Conservation (phyloP, 768 basidiomycete genomes). For the Pholiota molesta region DNA sequence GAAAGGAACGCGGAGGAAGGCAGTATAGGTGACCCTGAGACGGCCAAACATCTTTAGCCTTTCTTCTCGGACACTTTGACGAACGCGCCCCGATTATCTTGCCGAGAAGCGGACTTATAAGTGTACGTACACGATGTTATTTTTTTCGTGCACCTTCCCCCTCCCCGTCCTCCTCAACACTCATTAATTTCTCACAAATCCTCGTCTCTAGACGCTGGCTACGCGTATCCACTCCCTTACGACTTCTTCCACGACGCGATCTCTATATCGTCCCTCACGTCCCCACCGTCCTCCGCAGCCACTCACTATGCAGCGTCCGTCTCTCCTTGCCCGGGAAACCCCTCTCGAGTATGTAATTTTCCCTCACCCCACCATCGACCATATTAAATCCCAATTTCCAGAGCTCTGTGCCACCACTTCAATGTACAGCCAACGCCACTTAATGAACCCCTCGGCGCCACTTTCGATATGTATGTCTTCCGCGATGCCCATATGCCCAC, state of each 20-base stretch:
- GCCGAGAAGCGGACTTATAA: slow-evolving; percentile 27
- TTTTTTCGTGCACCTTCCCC: slow-evolving; percentile 17
- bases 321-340: slow-evolving; percentile 33
- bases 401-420: slow-evolving; percentile 49
- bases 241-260: not conserved
- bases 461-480: slow-evolving; percentile 54
- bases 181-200: slow-evolving; percentile 1
- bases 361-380: not conserved
- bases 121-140: slow-evolving; percentile 22
- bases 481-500: slow-evolving; percentile 56
- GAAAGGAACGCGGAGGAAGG: not conserved
- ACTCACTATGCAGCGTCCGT: slow-evolving; percentile 33
- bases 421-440: slow-evolving; percentile 33
- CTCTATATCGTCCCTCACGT: not conserved
- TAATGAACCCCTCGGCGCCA: slow-evolving; percentile 33
- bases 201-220: not conserved
- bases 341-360: slow-evolving; percentile 35
- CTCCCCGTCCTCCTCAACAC: slow-evolving; percentile 11
- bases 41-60: slow-evolving; percentile 9
- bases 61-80: slow-evolving; percentile 7
- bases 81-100: slow-evolving; percentile 25
- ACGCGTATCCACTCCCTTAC: slow-evolving; percentile 3
- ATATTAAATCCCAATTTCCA: slow-evolving; percentile 20
- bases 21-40: not conserved
- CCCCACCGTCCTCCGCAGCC: too few species aligned